These are phyloP conservation scores for Ilex asprella DNA, from an alignment of 257 asterid genomes.

Conservation along the genomic window DNA sequence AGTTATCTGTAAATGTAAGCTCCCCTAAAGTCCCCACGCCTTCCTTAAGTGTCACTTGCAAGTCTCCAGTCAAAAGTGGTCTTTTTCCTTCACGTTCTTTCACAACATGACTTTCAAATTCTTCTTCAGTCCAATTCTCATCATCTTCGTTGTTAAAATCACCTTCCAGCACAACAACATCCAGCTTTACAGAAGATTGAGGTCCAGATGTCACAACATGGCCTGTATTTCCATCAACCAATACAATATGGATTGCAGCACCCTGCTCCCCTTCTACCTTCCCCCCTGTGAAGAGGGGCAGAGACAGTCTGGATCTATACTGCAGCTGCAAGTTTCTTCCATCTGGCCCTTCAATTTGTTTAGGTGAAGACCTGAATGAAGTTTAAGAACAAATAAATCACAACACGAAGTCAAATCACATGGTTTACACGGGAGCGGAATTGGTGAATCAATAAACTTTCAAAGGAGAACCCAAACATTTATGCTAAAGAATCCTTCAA, in stretches of 20 bases:
- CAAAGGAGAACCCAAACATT: too few relatives aligned
- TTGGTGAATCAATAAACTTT: too few relatives aligned
- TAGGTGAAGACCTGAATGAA: conserved; percentile 20
- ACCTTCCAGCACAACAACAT: conserved; percentile 31
- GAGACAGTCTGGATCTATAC: conserved; percentile 24
- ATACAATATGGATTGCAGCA: conserved; percentile 18
- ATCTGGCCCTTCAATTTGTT: conserved; percentile 19
- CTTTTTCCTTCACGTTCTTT: conserved; percentile 31
- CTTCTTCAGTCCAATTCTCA: conserved; percentile 25
- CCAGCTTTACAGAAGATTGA: conserved; percentile 26
- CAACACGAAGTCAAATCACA: too few relatives aligned
- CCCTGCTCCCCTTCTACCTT: conserved; percentile 25
- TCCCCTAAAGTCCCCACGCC: conserved; percentile 32
- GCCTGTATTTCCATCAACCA: conserved; percentile 25
- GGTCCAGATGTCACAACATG: conserved; percentile 24
- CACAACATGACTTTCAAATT: conserved; percentile 27
- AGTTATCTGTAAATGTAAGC: conserved; percentile 4
- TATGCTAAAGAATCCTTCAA: too few relatives aligned
- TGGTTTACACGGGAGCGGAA: too few relatives aligned
- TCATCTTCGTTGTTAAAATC: conserved; percentile 29
- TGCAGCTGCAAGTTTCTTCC: conserved; percentile 27
- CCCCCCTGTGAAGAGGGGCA: conserved; percentile 30
- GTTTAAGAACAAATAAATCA: not conserved
- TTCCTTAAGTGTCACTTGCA: conserved; percentile 25
- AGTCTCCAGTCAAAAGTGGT: conserved; percentile 33